phyloP scores from a whole-genome alignment of 495 filamentous ascomycete genomes.

The Geopyxis carbonaria region DNA sequence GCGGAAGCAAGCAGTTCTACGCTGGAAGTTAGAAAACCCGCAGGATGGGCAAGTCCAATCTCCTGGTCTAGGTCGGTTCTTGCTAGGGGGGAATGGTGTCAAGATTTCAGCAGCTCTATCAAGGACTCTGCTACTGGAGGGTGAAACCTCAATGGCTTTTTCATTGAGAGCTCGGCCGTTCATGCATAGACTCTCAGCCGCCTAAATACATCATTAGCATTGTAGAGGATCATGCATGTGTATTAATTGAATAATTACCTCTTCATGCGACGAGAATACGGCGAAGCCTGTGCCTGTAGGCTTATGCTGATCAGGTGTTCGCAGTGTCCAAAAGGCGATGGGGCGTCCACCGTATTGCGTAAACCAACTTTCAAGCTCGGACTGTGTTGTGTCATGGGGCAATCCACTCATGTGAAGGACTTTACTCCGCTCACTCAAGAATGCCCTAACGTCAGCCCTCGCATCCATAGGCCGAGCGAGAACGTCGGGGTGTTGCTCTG shows the following conservation, averaged over 20 bases:
- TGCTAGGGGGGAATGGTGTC: slow-evolving; percentile 91
- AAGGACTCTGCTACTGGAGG: slow-evolving; percentile 84
- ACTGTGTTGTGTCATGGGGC: slow-evolving; percentile 95
- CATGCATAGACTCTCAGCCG: slow-evolving; percentile 95
- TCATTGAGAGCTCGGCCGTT: slow-evolving; percentile 95
- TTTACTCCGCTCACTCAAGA: slow-evolving; percentile 87
- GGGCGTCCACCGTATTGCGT: slow-evolving; percentile 95
- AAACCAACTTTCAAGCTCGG: slow-evolving; percentile 96
- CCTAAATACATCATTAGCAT: slow-evolving; percentile 35
- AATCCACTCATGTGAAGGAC: slow-evolving; percentile 93
- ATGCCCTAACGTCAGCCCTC: slow-evolving; percentile 87
- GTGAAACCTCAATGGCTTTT: slow-evolving; percentile 95
- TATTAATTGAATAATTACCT: slow-evolving; percentile 39
- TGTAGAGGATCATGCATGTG: slow-evolving; percentile 11
- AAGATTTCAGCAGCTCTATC: slow-evolving; percentile 90
- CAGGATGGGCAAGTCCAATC: slow-evolving; percentile 98
- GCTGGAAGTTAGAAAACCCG: slow-evolving; percentile 87
- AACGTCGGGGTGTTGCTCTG: slow-evolving; percentile 80
- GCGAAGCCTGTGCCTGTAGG: slow-evolving; percentile 94
- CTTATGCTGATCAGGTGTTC: slow-evolving; percentile 96
- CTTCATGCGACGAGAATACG: slow-evolving; percentile 96
- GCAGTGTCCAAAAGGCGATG: slow-evolving; percentile 98
- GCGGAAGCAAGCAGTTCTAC: slow-evolving; percentile 93
- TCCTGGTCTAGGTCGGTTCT: slow-evolving; percentile 90
- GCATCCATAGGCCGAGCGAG: slow-evolving; percentile 92